Conservation (phyloP, 169 alveolate genomes). For the Plasmodium adleri region DNA sequence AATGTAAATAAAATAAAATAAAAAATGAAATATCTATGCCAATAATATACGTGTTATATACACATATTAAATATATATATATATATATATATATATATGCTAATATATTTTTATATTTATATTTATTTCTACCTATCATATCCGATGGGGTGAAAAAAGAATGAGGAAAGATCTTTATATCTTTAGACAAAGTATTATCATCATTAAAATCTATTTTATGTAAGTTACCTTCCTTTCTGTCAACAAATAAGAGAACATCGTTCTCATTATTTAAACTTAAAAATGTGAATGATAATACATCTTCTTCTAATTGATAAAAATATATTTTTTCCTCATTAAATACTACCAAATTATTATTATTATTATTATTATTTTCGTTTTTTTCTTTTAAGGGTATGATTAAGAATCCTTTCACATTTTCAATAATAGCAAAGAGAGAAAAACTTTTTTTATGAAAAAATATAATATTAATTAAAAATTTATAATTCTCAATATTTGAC, state of each 20-base stretch:
- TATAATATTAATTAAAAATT: slow-evolving; percentile 33
- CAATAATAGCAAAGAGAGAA: slow-evolving; percentile 27
- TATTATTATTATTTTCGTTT: not conserved
- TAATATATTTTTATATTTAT: not conserved
- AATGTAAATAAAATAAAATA: slow-evolving; percentile 1
- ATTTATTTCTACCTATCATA: slow-evolving; percentile 14
- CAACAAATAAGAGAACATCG: slow-evolving; percentile 20
- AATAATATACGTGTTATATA: too few species aligned
- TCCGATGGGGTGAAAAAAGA: slow-evolving; percentile 12
- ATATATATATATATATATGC: too few species aligned
- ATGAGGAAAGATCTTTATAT: slow-evolving; percentile 10
- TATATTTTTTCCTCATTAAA: slow-evolving; percentile 38
- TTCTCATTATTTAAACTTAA: slow-evolving; percentile 6
- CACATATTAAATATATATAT: not conserved
- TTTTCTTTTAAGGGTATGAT: slow-evolving; percentile 21
- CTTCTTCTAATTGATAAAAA: slow-evolving; percentile 21
- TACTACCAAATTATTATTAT: not conserved
- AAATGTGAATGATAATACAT: slow-evolving; percentile 27
- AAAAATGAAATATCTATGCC: not conserved
- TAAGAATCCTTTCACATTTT: slow-evolving; percentile 53
- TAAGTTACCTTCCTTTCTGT: slow-evolving; percentile 27
- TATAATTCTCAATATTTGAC: slow-evolving; percentile 33
- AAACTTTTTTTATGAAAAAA: slow-evolving; percentile 23
- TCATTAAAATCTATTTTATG: slow-evolving; percentile 23
- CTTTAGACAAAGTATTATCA: slow-evolving; percentile 8